These are phyloP conservation scores for Penicillium sp. DNA, from an alignment of 2,329 filamentous ascomycete species.

Conservation along the genomic window DNA sequence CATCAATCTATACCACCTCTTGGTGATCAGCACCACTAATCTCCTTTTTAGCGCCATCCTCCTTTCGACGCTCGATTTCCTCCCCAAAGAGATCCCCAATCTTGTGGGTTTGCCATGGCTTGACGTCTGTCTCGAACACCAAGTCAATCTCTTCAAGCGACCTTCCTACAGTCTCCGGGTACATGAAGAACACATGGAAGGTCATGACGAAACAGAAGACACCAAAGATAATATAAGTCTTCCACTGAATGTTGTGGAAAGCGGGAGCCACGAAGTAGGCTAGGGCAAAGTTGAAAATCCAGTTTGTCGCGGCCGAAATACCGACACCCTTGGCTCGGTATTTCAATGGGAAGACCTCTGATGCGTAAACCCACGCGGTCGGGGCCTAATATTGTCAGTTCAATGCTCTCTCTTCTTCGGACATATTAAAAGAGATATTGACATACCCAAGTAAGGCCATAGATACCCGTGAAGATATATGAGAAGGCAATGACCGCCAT, in stretches of 20 bases:
- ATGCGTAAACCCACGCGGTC: conserved; percentile 59
- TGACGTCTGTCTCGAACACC: conserved; percentile 56
- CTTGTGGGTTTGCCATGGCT: conserved; percentile 32
- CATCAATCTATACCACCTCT: conserved; percentile 18
- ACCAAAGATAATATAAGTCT: conserved; percentile 75
- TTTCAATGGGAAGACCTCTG: conserved; percentile 65
- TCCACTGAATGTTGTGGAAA: conserved; percentile 60
- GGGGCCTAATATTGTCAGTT: conserved; percentile 48
- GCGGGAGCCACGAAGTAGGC: conserved; percentile 60
- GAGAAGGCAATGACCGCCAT: conserved; percentile 66
- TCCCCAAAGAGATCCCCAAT: conserved; percentile 28
- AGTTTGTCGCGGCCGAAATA: conserved; percentile 62
- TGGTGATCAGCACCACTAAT: conserved; percentile 12
- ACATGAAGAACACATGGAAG: conserved; percentile 67
- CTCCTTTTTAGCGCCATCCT: conserved; percentile 2
- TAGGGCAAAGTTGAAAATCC: conserved; percentile 61
- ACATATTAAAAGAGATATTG: neutral
- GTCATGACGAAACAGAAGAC: conserved; percentile 70
- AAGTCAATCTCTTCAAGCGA: conserved; percentile 76
- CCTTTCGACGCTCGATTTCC: conserved; percentile 25
- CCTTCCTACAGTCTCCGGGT: conserved; percentile 69
- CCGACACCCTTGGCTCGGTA: conserved; percentile 68
- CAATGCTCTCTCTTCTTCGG: neutral
- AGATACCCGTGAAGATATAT: conserved; percentile 51
- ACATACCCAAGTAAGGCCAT: conserved; percentile 48